Base-by-base conservation (phyloP, 1,284 basidiomycete genomes). In the Thecaphora frezii region DNA sequence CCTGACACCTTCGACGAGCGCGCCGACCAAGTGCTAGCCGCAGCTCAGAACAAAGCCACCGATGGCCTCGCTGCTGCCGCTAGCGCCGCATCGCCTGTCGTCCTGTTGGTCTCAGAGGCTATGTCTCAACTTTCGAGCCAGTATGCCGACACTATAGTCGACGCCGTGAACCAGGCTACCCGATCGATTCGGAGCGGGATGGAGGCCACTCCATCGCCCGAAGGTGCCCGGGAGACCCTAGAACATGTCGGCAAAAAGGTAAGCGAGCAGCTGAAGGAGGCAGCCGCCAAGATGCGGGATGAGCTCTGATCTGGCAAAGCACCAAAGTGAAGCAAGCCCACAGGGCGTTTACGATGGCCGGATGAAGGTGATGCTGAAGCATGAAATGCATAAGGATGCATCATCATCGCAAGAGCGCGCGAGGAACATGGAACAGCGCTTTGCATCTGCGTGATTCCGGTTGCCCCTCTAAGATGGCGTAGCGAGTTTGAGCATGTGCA, bases 1-100 rank as follows among this genome's bases (percentile, higher is more conserved):
- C 56, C 65, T 0, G 60, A 63, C 23, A 59, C 56, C 14, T 2
- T 57, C 1, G 39, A 41, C 16, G 65, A 67, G 18, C 51, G 54
- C 16, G 23, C 62, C 19, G 64, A 67, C 12, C 39, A 22, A 21
- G 16, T 41, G 9, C 8, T 41, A 13, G 39, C 19, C 7, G 12
- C 16, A 8, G 39, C 19, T 9, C 39, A 21, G 19, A 21, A 41
- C 19, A 5, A 41, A 21, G 39, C n/a, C 5, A 21, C 39, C 3
- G 9, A 12, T 3, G 33, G 33, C 10, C 33, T 36, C 33, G 18
- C 12, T 16, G 18, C 16, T 8, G 45, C 33, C 45, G 26, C 33
- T 2, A 12, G 7, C 26, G 37, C 21, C 16, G 37, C 37, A 3
- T 5, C 21, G 9, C 30, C 46, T 7, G 13, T 36, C 19, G 46